Base-by-base conservation (phyloP, 306 rosid species). In the Cajanus cajan region DNA sequence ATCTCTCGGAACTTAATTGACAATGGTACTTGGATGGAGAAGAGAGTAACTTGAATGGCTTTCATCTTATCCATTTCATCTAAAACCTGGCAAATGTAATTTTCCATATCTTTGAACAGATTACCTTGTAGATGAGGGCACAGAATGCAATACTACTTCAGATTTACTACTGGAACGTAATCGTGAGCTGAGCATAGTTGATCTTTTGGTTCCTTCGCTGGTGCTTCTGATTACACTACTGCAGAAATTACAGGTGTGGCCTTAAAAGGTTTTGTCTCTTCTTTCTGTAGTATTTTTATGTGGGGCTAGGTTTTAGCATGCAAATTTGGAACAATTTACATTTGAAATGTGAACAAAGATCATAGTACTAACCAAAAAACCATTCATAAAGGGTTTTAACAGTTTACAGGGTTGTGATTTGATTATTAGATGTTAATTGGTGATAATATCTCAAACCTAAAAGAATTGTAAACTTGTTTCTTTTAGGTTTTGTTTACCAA, bases 41-140 rank as follows among this genome's bases (percentile, higher is more conserved):
- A 33, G 16, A 15, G 58, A 70, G 40, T 28, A 16, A 69, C 37
- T 70, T 33, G 2, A 41, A 25, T 28, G 31, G 3, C 31, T 28
- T 28, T 16, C 58, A 10, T 15, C 10, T 66, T 43, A n/a, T 85
- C 67, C 41, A 2, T 63, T 59, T 31, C 45, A 10, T 76, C 62
- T 19, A 41, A 70, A 74, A 33, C 74, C 73, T 66, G 47, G 16
- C 31, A 24, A 37, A 69, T 64, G 82, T 44, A 78, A n/a, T 52
- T 78, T 67, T 74, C 54, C 52, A 57, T 73, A 82, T 72, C 74
- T 80, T 83, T 75, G 78, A 79, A 85, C 90, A 95, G 99, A 93
- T 86, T 93, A 95, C 85, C 99, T 95, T 44, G 99, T 95, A 55
- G 99, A 95, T n/a, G 99, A 95, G 89, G 97, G 97, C 70, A 89